Evolutionary conservation across 345 rosid genomes (phyloP).

Genomic region (Angophora floribunda): DNA sequence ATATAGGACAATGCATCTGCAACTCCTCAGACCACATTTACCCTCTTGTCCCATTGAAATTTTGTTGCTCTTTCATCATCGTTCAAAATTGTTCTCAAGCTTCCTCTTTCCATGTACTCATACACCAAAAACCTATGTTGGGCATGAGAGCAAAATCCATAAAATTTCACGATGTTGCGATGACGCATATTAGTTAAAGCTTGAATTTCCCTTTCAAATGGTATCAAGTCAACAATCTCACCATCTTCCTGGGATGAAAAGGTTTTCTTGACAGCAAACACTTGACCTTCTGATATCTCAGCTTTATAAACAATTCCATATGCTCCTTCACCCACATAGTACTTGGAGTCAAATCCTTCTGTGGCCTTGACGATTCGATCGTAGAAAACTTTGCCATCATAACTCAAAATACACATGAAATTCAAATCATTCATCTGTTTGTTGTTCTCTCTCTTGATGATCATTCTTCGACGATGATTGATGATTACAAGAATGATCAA

Average conservation of each 20-base stretch:
- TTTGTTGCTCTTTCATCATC: background rate
- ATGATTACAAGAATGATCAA: accelerated
- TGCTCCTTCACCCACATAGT: background rate
- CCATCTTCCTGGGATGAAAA: background rate
- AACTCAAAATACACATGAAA: background rate
- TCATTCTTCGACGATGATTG: background rate
- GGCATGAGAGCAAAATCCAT: background rate
- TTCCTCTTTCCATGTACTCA: background rate
- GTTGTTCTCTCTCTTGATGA: background rate
- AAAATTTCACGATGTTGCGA: background rate
- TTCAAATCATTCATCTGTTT: background rate
- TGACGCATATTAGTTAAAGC: background rate
- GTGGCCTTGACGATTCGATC: accelerated
- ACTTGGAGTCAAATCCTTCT: background rate
- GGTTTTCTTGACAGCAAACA: background rate
- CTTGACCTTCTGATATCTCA: background rate
- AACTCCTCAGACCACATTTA: background rate
- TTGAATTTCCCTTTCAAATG: background rate
- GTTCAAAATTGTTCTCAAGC: background rate
- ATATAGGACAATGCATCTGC: background rate
- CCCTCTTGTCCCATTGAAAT: background rate
- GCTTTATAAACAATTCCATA: background rate
- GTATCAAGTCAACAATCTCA: background rate
- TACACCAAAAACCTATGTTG: background rate
- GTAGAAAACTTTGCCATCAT: background rate